phyloP scores from a whole-genome alignment of 139 green algal species.

The Deuterostichococcus epilithicus region DNA sequence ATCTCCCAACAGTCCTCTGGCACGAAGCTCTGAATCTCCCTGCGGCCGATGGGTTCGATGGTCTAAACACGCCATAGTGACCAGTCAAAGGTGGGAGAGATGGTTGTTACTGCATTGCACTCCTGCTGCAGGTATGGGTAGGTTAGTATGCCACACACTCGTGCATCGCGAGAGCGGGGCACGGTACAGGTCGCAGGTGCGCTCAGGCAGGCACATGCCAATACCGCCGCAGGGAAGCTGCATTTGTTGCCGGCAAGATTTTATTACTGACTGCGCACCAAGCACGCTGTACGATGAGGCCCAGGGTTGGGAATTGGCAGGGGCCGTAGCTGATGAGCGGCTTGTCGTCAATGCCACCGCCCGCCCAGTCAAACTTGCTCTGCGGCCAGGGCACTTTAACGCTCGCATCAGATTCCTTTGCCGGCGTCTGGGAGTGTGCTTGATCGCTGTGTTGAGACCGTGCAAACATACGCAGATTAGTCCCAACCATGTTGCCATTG shows the following conservation, averaged over 20 bases:
- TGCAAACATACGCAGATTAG: no score
- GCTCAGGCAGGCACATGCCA: background rate
- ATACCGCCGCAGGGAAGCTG: background rate
- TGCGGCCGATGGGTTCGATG: conserved; percentile 10
- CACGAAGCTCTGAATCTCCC: conserved; percentile 91
- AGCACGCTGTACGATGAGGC: conserved; percentile 92
- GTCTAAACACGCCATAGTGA: no score
- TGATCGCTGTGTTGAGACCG: no score
- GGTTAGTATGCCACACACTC: no score
- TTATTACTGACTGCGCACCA: conserved; percentile 51
- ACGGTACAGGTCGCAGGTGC: background rate
- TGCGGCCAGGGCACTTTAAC: no score
- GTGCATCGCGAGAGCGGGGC: no score
- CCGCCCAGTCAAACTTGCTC: conserved; percentile 72
- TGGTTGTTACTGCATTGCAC: no score
- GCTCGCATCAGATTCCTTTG: background rate
- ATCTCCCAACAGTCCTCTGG: conserved; percentile 93
- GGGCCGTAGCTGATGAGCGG: conserved; percentile 87
- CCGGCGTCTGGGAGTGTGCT: no score
- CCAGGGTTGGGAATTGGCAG: conserved; percentile 97
- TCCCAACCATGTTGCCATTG: no score
- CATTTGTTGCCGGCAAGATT: background rate
- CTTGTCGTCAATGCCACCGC: conserved; percentile 19
- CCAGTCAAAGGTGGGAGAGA: no score
- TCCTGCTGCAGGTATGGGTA: no score